These are phyloP conservation scores for Xanthoconium purpureum DNA, from an alignment of 768 basidiomycete species.

Conservation along the genomic window DNA sequence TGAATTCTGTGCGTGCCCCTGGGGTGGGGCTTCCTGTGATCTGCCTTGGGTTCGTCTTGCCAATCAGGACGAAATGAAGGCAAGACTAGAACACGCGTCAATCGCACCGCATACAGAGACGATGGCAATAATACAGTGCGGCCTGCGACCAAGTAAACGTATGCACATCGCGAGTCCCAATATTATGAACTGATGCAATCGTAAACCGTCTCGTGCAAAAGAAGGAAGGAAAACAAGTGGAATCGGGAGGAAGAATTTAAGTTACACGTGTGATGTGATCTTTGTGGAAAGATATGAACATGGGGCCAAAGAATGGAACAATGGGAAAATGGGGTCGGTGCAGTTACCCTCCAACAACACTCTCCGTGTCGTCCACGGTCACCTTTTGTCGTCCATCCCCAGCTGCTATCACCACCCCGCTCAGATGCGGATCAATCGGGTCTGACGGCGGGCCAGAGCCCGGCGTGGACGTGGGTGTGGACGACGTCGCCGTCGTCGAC, in stretches of 20 bases:
- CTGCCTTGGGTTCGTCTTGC: too few species aligned
- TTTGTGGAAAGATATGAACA: background rate
- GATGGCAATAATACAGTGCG: conserved; percentile 9
- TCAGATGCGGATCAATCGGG: conserved; percentile 33
- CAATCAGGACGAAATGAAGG: too few species aligned
- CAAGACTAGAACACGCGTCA: too few species aligned
- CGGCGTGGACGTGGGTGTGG: conserved; percentile 35
- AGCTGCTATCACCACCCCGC: conserved; percentile 21
- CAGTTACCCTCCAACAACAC: conserved; percentile 17
- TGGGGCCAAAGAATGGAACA: too few species aligned
- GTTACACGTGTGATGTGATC: conserved; percentile 14
- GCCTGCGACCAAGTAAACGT: conserved; percentile 5
- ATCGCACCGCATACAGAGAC: background rate
- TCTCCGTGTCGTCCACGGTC: conserved; percentile 27
- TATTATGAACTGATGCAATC: background rate
- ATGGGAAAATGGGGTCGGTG: background rate
- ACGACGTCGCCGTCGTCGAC: conserved; percentile 30
- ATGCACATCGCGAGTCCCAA: background rate
- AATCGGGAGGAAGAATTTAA: conserved; percentile 2
- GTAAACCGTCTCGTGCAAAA: background rate
- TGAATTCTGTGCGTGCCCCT: conserved; percentile 4
- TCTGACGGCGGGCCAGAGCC: conserved; percentile 34
- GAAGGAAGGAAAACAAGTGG: background rate
- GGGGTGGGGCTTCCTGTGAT: too few species aligned
- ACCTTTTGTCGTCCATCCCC: conserved; percentile 27